Evolutionary conservation across 331 rosid species (phyloP), one percentile per base, ranked within the genome.

Genomic region (Quercus tomentella): DNA sequence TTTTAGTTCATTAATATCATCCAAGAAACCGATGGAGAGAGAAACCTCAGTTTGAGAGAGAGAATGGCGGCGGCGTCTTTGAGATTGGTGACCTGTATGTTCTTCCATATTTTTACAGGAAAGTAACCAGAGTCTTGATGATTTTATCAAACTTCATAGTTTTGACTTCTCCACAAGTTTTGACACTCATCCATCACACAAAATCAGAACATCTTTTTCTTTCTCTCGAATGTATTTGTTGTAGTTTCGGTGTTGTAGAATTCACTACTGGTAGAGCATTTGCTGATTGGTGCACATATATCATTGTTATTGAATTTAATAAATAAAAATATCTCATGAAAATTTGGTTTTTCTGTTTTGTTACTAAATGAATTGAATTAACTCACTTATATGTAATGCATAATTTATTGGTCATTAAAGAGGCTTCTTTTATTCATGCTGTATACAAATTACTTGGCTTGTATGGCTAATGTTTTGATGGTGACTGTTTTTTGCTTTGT

Each of bases 271-370:
- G 87, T 90, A 86, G 87, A 88, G 84, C 92, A 76, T 87, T 75
- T 88, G 88, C 90, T 87, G 89, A 92, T 90, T 92, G 90, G 87
- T 86, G 91, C 89, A 87, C 87, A 81, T 89, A 89, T 84, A 89
- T 85, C 82, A 91, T 90, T 89, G 86, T 84, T 86, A 73, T 84
- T 94, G 82, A 87, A 87, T 77, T 82, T 81, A 93, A 93, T 89
- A 90, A 37, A 37, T 37, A 37, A 92, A 37, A 7, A 90, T 80
- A 81, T 85, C 91, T 89, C 88, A 85, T 76, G 57, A 74, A 73
- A 85, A 89, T 87, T 88, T 85, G 79, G 83, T 30, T 81, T 45
- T 79, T 82, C 81, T 54, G 81, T 58, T 81, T 71, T 78, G 60
- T 76, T 66, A 52, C 86, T 70, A 73, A 81, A 70, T 78, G 78